Conservation (phyloP, 2,329 filamentous ascomycete species). For the Penicillium sp. region DNA sequence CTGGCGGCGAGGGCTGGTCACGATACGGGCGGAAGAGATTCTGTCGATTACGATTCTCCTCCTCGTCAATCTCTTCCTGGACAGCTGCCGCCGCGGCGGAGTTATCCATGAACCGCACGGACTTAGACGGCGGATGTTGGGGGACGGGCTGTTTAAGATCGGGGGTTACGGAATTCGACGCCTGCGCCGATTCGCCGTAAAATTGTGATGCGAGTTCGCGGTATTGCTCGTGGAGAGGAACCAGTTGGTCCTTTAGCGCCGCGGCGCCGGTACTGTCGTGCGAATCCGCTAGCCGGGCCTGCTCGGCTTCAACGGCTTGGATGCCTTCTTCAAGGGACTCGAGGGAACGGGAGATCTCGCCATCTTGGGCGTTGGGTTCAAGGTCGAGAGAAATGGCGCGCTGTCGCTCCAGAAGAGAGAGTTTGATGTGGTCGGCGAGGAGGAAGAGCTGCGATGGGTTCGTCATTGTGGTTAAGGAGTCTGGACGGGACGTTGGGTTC, state of each 20-base stretch:
- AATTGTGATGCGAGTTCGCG: constrained; percentile 79
- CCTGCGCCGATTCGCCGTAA: constrained; percentile 62
- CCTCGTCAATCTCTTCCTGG: constrained; percentile 42
- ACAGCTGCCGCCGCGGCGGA: constrained; percentile 37
- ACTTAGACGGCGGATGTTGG: constrained; percentile 59
- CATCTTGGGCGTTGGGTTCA: constrained; percentile 77
- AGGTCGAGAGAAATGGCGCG: constrained; percentile 80
- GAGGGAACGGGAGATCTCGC: constrained; percentile 83
- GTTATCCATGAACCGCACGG: constrained; percentile 82
- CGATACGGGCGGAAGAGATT: constrained; percentile 62
- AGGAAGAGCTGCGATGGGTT: constrained; percentile 78
- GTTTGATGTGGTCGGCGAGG: constrained; percentile 93
- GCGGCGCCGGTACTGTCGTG: constrained; percentile 48
- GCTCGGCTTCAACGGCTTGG: constrained; percentile 65
- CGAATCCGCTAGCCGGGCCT: constrained; percentile 61
- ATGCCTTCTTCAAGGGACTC: constrained; percentile 84
- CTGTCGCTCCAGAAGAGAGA: constrained; percentile 89
- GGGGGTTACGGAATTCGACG: constrained; percentile 35
- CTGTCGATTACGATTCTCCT: constrained; percentile 56
- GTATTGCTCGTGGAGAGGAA: constrained; percentile 71
- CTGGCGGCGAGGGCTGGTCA: constrained; percentile 55
- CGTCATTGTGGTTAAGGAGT: constrained; percentile 42
- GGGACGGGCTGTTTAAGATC: constrained; percentile 45
- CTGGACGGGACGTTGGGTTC: neutral
- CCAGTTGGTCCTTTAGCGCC: constrained; percentile 66